Conservation (phyloP, 176 grass and related monocot genomes). For the barley (Hordeum vulgare) region MorexV3_pseudomolecules_assembly NC_058524.1:403695228-403695727, state of each 20-base stretch:
- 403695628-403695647: constrained; percentile 67
- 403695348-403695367: constrained; percentile 28
- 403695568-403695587: constrained; percentile 54
- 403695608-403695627: constrained; percentile 47
- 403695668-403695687: constrained; percentile 75
- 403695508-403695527: constrained; percentile 65
- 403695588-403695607: constrained; percentile 22
- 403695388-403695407: constrained; percentile 69
- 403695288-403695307: constrained; percentile 93
- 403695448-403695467: constrained; percentile 86
- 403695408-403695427: constrained; percentile 80
- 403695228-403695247: constrained; percentile 90
- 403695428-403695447: constrained; percentile 88
- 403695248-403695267: constrained; percentile 76
- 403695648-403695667: constrained; percentile 82
- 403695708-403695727: constrained; percentile 75
- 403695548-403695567: constrained; percentile 76
- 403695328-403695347: constrained; percentile 78
- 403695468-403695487: constrained; percentile 55
- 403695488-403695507: constrained; percentile 71
- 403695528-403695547: constrained; percentile 65
- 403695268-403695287: constrained; percentile 65
- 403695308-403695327: constrained; percentile 64
- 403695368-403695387: constrained; percentile 21
- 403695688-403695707: constrained; percentile 62